These are phyloP conservation scores for Russula foetens DNA, from an alignment of 768 basidiomycete genomes.

Conservation along the genomic window DNA sequence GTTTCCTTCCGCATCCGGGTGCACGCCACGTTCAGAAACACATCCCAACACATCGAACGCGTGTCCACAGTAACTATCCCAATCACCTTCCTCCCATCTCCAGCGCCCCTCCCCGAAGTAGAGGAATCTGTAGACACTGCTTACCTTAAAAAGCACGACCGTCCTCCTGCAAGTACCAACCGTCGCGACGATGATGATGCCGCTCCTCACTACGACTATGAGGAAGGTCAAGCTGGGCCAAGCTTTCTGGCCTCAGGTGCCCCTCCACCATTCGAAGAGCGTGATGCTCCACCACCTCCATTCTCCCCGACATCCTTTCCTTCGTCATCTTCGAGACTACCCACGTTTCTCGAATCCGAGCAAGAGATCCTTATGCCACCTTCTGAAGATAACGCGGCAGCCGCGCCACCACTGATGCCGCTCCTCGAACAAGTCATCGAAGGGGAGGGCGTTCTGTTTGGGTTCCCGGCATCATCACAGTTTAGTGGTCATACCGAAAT, in stretches of 20 bases:
- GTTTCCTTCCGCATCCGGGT: slow-evolving; percentile 71
- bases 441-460: slow-evolving; percentile 75
- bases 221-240: slow-evolving; percentile 64
- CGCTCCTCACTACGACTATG: slow-evolving; percentile 52
- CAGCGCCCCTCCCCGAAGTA: slow-evolving; percentile 73
- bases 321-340: slow-evolving; percentile 40
- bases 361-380: slow-evolving; percentile 62
- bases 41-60: slow-evolving; percentile 57
- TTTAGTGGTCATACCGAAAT: slow-evolving; percentile 76
- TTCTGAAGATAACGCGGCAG: slow-evolving; percentile 30
- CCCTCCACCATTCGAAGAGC: slow-evolving; percentile 81
- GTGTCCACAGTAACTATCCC: slow-evolving; percentile 60
- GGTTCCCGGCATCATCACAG: slow-evolving; percentile 61
- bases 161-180: slow-evolving; percentile 63
- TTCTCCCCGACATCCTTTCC: slow-evolving; percentile 34
- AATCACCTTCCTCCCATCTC: slow-evolving; percentile 60
- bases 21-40: slow-evolving; percentile 71
- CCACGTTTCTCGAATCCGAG: slow-evolving; percentile 78
- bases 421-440: slow-evolving; percentile 34
- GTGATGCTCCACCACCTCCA: slow-evolving; percentile 74
- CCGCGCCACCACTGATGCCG: slow-evolving; percentile 27
- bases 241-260: slow-evolving; percentile 56
- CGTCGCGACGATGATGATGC: slow-evolving; percentile 60
- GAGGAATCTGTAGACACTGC: slow-evolving; percentile 64
- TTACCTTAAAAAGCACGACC: slow-evolving; percentile 85